phyloP scores from a whole-genome alignment of 495 filamentous ascomycete species.

The Aspergillus ellipticus region DNA sequence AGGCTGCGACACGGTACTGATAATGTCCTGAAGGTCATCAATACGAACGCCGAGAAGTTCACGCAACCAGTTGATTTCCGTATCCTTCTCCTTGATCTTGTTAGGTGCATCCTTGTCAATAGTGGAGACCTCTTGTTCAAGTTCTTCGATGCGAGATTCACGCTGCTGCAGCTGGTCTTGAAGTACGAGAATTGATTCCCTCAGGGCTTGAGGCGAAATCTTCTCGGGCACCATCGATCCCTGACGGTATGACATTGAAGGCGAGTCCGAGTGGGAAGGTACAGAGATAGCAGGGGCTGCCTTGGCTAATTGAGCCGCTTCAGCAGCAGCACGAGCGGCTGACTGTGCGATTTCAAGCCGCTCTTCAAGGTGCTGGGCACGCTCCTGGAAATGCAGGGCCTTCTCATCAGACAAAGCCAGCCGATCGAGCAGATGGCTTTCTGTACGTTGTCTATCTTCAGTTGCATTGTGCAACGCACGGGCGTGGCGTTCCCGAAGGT shows the following conservation, averaged over 20 bases:
- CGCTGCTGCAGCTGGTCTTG: slow-evolving; percentile 96
- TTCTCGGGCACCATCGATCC: slow-evolving; percentile 66
- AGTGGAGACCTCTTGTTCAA: slow-evolving; percentile 65
- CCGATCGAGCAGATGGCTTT: slow-evolving; percentile 64
- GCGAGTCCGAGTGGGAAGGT: slow-evolving; percentile 36
- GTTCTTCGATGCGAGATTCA: slow-evolving; percentile 79
- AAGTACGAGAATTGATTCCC: slow-evolving; percentile 91
- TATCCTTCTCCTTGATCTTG: slow-evolving; percentile 83
- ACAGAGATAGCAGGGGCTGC: slow-evolving; percentile 29
- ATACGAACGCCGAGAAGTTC: slow-evolving; percentile 87
- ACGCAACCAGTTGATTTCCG: slow-evolving; percentile 93
- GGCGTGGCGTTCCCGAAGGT: slow-evolving; percentile 62
- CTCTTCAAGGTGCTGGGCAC: slow-evolving; percentile 77
- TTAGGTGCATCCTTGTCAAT: slow-evolving; percentile 68
- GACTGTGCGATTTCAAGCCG: slow-evolving; percentile 86
- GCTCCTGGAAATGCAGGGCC: slow-evolving; percentile 74
- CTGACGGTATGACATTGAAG: slow-evolving; percentile 40
- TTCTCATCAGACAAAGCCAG: slow-evolving; percentile 76
- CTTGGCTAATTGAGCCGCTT: slow-evolving; percentile 70
- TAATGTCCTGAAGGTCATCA: slow-evolving; percentile 89
- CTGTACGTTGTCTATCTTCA: slow-evolving; percentile 68
- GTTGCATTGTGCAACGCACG: slow-evolving; percentile 65
- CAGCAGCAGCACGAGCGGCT: slow-evolving; percentile 81
- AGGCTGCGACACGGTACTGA: slow-evolving; percentile 69
- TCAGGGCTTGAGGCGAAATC: slow-evolving; percentile 87